Evolutionary conservation across 345 rosid species (phyloP), one percentile per base, ranked within the genome.

Genomic region (Atalantia buxifolia): DNA sequence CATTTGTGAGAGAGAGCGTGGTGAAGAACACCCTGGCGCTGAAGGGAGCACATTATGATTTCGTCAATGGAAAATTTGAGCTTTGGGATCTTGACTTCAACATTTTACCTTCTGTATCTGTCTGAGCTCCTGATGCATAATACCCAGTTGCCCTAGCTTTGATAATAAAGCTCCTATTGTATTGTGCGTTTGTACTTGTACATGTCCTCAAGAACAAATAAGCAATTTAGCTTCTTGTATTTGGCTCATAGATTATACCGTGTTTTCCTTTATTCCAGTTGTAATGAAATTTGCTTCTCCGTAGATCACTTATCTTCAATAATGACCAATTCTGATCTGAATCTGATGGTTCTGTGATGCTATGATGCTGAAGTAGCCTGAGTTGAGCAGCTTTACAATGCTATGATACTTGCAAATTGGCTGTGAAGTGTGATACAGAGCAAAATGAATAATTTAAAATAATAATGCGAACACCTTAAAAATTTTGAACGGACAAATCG

Each of bases 11-110:
- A 55, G 91, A 93, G 67, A 85, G 85, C 6, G 90, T 85, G n/a
- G 82, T 83, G 84, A 87, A 85, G 77, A 89, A 89, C 25, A 77
- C 77, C 2, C 69, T 93, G 57, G 31, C 82, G 6, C 76, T 92
- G 76, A 89, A 89, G 80, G 98, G 98, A 25, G 98, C 92, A 56
- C 90, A 90, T 78, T 93, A 93, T 60, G 93, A 93, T 77, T 93
- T 93, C 22, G 87, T 93, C 8, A 76, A 90, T 70, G 93, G 94
- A 36, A 77, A 75, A 19, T 94, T 96, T 61, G 91, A 90, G 80
- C 88, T 89, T 1, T 94, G 98, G 98, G 90, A 93, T 75, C 95
- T 90, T 13, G 89, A 89, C 82, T 86, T 78, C 86, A 86, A 87
- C 71, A 68, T 87, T 72, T 65, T 80, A 30, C 90, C 88, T 25